Evolutionary conservation across 1,284 basidiomycete genomes (phyloP), one percentile per base, ranked within the genome.

Genomic region (Bjerkandera adusta): DNA sequence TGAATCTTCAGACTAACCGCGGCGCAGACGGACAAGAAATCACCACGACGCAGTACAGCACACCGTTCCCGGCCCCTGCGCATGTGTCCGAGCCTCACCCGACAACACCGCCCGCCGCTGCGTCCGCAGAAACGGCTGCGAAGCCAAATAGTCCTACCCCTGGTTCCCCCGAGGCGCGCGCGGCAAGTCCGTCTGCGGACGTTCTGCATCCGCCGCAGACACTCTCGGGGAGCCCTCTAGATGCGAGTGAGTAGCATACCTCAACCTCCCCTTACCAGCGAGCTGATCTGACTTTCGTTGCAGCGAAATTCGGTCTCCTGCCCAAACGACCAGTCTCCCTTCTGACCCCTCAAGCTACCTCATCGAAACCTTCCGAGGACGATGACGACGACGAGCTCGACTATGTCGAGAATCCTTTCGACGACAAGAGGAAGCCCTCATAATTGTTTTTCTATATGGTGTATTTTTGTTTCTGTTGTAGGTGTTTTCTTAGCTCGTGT

Each of bases 301-400:
- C 48, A 74, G 73, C 67, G 39, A 87, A 85, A 64, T 68, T 88
- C 2, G 86, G 85, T n/a, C 61, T 89, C 29, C 68, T 89, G 16
- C 85, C 86, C 4, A 87, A 86, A 64, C 76, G 81, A 1, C 83
- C 85, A 2, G 85, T 89, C 11, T 81, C 83, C 7, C 71, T 88
- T n/a, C 59, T 85, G 20, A 71, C 70, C 30, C 57, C 69, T 4
- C 64, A 62, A 33, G 59, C 63, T 21, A 58, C 61, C 6, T 38
- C 61, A 29, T 59, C 62, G 39, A 62, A 50, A 54, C 55, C 45
- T 58, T 52, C 43, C 63, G 56, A 57, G 13, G 57, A 57, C 35
- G 58, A 71, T 38, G 72, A 75, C 34, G 73, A 75, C 5, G 77
- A 82, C 46, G 77, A 74, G 27, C 59, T 83, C 40, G 82, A 84